Evolutionary conservation across 1,284 basidiomycete genomes (phyloP), one percentile per base, ranked within the genome.

Genomic region (Cutaneotrichosporon daszewskae): DNA sequence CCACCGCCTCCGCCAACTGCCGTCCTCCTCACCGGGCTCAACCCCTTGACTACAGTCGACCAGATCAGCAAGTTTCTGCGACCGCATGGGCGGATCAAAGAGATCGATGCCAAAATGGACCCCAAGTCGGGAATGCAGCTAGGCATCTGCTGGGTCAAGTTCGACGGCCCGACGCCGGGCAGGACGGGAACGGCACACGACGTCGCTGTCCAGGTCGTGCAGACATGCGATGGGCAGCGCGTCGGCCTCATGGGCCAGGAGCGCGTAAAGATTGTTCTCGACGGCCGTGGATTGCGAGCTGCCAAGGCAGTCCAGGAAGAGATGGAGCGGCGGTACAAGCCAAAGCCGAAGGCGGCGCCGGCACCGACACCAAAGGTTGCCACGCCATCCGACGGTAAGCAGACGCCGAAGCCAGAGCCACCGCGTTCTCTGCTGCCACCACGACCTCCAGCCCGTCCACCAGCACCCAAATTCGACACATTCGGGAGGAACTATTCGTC

Each of bases 91-190:
- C 65, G 74, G 11, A 76, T 94, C 56, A 60, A 76, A 10, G 78
- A 81, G 11, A 82, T 87, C 45, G 85, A 91, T 53, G 79, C 84
- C 27, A 87, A 91, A 62, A 79, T 85, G 49, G 86, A 95, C 70
- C 77, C 79, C 36, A 76, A 78, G 40, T 89, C 82, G 17, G 90
- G 90, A 12, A 83, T 81, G 50, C 80, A 84, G 13, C 76, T 96
- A 4, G 91, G 91, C 6, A 81, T 96, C 31, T 81, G 87, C 40
- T 82, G 80, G 62, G 77, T 96, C 57, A 81, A 79, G 51, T 96
- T 79, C 64, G 67, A 64, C 29, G 57, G 51, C 10, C 68, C 60
- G 23, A 49, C 46, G 17, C 47, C 49, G 13, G 58, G 61, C 9
- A 50, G 42, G 14, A 35, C 43, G 11, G 57, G 57, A 3, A 59